Base-by-base conservation (phyloP, 2,329 filamentous ascomycete genomes). In the Hypoxylon sp. region DNA sequence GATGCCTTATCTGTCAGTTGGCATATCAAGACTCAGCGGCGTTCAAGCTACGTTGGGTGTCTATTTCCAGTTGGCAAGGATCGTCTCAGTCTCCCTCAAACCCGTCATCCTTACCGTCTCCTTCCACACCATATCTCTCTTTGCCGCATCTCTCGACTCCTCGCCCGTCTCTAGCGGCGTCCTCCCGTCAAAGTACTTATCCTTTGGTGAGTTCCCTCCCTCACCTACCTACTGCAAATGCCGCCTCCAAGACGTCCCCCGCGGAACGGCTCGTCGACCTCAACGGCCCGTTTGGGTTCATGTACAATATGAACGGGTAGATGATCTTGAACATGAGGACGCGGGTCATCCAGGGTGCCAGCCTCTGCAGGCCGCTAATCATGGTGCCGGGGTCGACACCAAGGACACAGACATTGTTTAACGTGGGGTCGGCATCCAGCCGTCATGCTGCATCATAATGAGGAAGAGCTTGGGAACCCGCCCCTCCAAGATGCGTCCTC, bases 121-220 rank as follows among this genome's bases (percentile, higher is more conserved):
- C 52, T 55, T 69, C 70, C 72, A 74, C 6, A 70, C 67, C 50
- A 68, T 57, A 4, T 61, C 25, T 25, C 68, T 46, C 50, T 71
- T 72, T 19, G 46, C 2, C 9, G 19, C 6, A 53, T 72, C 68
- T 5, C 23, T 58, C 1, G 72, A 55, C 60, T 72, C 70, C 0
- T 14, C 30, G 10, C 62, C 64, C 9, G 59, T 55, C 17, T 63
- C 38, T 7, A 19, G n/a, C 11, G 41, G 64, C 38, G 36, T 32
- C 36, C 43, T 55, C 3, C 60, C 68, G 13, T 68, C 19, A 0
- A 63, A 34, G 21, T 72, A 72, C 43, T 41, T 25, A 14, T 49
- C 66, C 52, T 61, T 65, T 7, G 34, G 28, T 17, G 13, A 19
- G 13, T 11, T 7, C 3, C 28, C 41, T 9, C 36, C n/a, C 9